phyloP scores from a whole-genome alignment of 116 monocot species.

The Cymodocea nodosa region DNA sequence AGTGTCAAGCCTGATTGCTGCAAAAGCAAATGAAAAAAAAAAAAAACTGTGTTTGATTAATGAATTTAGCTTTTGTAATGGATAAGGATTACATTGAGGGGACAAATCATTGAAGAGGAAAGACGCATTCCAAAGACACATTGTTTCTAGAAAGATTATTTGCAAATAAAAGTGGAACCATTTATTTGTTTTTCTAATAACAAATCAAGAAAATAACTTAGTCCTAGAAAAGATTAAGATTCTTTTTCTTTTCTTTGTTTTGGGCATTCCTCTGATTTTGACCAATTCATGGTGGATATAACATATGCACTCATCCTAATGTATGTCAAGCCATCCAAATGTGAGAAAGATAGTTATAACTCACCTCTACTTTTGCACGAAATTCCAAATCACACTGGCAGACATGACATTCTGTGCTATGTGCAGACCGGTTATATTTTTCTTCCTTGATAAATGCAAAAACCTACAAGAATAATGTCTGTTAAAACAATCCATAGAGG shows the following conservation, averaged over 20 bases:
- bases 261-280: no score
- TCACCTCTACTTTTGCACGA: conserved; percentile 67
- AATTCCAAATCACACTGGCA: conserved; percentile 58
- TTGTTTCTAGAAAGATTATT: no score
- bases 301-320: neutral
- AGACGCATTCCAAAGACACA: no score
- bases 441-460: conserved; percentile 82
- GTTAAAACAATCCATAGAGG: neutral
- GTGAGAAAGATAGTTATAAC: neutral
- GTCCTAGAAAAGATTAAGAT: no score
- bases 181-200: no score
- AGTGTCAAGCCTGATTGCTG: conserved; percentile 35
- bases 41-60: neutral
- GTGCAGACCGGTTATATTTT: conserved; percentile 30
- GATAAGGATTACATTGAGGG: neutral
- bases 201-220: no score
- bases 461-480: conserved; percentile 30
- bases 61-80: neutral
- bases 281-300: no score
- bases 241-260: no score
- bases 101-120: neutral
- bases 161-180: no score
- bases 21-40: neutral
- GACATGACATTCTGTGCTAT: conserved; percentile 76
- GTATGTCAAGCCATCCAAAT: no score